phyloP scores from a whole-genome alignment of 805 yeast genomes.

The Candida dajiaensis region DNA sequence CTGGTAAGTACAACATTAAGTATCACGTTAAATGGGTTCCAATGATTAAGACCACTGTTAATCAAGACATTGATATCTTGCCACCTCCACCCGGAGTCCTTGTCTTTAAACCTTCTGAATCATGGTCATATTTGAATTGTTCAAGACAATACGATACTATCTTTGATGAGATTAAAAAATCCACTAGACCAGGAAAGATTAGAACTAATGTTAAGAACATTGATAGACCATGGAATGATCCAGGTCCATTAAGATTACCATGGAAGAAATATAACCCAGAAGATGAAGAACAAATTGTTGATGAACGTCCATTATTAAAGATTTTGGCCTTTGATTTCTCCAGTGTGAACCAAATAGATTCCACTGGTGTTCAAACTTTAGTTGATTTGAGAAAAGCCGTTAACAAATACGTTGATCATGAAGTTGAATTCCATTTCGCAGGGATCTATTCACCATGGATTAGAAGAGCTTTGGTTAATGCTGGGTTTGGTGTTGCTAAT shows the following conservation, averaged over 20 bases:
- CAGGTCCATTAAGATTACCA: slow-evolving; percentile 48
- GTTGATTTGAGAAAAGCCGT: slow-evolving; percentile 71
- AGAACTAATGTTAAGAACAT: slow-evolving; percentile 27
- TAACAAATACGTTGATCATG: slow-evolving; percentile 68
- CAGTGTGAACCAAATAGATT: slow-evolving; percentile 67
- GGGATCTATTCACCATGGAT: slow-evolving; percentile 87
- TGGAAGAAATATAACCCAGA: slow-evolving; percentile 21
- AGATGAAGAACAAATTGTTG: slow-evolving; percentile 24
- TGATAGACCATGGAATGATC: slow-evolving; percentile 88
- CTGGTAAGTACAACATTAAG: slow-evolving; percentile 20
- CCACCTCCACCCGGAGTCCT: slow-evolving; percentile 91
- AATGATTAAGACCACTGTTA: slow-evolving; percentile 39
- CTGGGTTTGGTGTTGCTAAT: slow-evolving; percentile 61
- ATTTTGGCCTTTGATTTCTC: slow-evolving; percentile 79
- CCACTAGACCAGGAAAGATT: slow-evolving; percentile 57
- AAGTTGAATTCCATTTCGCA: slow-evolving; percentile 84
- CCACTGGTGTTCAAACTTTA: slow-evolving; percentile 73
- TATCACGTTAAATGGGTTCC: slow-evolving; percentile 72
- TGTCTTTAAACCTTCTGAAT: slow-evolving; percentile 77
- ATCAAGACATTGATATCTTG: slow-evolving; percentile 48
- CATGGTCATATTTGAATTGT: slow-evolving; percentile 77
- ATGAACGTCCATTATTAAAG: slow-evolving; percentile 60
- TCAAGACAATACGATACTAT: slow-evolving; percentile 67
- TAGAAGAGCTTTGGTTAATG: slow-evolving; percentile 63
- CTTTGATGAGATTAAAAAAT: slow-evolving; percentile 55